Conservation (phyloP, 257 asterid species). For the Eustoma russellianum region DNA sequence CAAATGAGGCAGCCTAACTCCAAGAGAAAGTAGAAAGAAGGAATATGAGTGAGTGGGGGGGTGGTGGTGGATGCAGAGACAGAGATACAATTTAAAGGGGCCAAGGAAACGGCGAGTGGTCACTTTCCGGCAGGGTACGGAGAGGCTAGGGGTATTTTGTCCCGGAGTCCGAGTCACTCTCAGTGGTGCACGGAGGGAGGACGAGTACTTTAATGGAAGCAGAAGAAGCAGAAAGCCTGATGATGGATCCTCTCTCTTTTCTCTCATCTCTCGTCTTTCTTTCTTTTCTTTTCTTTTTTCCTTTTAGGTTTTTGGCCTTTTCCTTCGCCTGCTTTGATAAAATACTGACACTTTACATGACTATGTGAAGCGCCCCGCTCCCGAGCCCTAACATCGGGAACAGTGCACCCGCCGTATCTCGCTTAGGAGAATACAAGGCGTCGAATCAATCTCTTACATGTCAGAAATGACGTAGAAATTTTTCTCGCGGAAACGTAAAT, state of each 20-base stretch:
- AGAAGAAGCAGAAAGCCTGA: background rate
- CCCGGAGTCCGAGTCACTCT: slow-evolving; percentile 8
- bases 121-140: slow-evolving; percentile 11
- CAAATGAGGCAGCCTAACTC: too few species aligned
- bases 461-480: too few species aligned
- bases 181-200: slow-evolving; percentile 5
- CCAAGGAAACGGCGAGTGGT: too few species aligned
- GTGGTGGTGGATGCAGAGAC: background rate
- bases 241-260: background rate
- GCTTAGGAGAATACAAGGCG: too few species aligned
- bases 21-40: too few species aligned
- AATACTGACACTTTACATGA: slow-evolving; percentile 3
- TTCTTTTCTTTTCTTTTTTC: too few species aligned
- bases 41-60: too few species aligned
- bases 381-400: too few species aligned
- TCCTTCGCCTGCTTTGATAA: background rate
- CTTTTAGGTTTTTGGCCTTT: background rate
- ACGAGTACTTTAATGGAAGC: background rate
- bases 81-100: slow-evolving; percentile 11
- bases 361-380: too few species aligned
- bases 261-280: background rate
- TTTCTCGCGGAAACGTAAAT: too few species aligned
- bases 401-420: too few species aligned
- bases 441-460: too few species aligned
- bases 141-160: background rate